Conservation (phyloP, 2,329 filamentous ascomycete species). For the Neurospora sp. region DNA sequence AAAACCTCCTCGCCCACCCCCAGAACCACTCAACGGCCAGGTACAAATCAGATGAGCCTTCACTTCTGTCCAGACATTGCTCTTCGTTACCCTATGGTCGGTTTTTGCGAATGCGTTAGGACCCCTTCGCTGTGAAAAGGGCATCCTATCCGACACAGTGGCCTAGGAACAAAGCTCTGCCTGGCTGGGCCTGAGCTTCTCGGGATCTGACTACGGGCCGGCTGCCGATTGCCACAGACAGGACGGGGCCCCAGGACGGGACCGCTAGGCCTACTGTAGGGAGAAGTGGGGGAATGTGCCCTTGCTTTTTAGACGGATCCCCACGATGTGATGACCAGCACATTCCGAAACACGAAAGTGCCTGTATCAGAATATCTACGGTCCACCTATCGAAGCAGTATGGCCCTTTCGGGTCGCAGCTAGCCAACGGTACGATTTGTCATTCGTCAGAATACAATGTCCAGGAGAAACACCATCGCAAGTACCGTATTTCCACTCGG, state of each 20-base stretch:
- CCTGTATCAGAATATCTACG: conserved; percentile 9
- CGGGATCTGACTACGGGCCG: conserved; percentile 7
- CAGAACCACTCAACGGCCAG: not conserved
- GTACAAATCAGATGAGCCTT: not conserved
- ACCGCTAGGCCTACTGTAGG: conserved; percentile 1
- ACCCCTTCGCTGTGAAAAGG: not conserved
- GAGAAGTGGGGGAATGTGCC: conserved; percentile 11
- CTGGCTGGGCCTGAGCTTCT: conserved; percentile 11
- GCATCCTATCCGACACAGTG: not conserved
- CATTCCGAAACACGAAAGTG: conserved; percentile 23
- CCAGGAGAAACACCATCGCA: not conserved
- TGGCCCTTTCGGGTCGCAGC: not conserved
- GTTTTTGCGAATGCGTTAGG: not conserved
- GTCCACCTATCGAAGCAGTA: not conserved
- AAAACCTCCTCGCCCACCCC: not conserved
- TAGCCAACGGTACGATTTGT: not conserved
- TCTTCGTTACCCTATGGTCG: not conserved
- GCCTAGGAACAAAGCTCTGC: not conserved
- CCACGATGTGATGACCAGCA: conserved; percentile 17
- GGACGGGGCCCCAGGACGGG: not conserved
- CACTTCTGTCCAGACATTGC: not conserved
- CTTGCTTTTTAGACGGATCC: conserved; percentile 17
- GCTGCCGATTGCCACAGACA: conserved; percentile 4
- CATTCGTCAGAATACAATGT: not conserved
- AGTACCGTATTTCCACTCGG: not conserved